phyloP scores from a whole-genome alignment of 2,329 filamentous ascomycete species.

The Alternaria burnsii region DNA sequence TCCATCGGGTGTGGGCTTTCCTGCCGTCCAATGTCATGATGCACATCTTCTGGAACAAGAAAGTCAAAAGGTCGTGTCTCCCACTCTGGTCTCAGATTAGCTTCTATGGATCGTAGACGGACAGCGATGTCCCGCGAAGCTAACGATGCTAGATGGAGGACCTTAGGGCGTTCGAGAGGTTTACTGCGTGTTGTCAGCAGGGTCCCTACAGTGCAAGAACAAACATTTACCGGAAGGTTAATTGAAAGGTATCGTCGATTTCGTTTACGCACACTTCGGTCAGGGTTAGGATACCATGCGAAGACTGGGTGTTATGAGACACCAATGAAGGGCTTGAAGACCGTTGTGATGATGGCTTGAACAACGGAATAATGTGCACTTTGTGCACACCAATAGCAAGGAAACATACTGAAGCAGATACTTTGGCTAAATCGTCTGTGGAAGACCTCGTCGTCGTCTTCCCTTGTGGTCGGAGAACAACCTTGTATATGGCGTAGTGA shows the following conservation, averaged over 20 bases:
- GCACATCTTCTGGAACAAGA: constrained; percentile 62
- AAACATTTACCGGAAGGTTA: constrained; percentile 65
- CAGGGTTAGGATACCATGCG: constrained; percentile 70
- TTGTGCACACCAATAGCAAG: constrained; percentile 75
- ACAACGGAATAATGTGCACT: constrained; percentile 72
- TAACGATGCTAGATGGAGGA: constrained; percentile 69
- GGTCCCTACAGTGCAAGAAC: neutral
- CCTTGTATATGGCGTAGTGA: constrained; percentile 73
- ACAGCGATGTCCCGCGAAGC: constrained; percentile 71
- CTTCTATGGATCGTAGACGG: constrained; percentile 67
- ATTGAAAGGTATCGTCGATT: constrained; percentile 71
- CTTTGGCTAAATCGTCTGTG: constrained; percentile 71
- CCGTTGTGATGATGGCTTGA: constrained; percentile 64
- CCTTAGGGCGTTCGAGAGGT: constrained; percentile 64
- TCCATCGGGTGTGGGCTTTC: constrained; percentile 64
- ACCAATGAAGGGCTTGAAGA: constrained; percentile 63
- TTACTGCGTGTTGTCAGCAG: constrained; percentile 47
- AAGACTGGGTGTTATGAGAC: constrained; percentile 60
- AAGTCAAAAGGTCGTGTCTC: constrained; percentile 69
- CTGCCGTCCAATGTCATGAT: constrained; percentile 46
- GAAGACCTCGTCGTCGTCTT: constrained; percentile 66
- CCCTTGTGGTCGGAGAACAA: constrained; percentile 68
- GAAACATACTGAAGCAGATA: constrained; percentile 71
- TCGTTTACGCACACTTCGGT: constrained; percentile 67
- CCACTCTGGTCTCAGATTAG: constrained; percentile 72